These are phyloP conservation scores for Aspergillus nomiae DNA, from an alignment of 2,329 filamentous ascomycete genomes.

Conservation along the genomic window DNA sequence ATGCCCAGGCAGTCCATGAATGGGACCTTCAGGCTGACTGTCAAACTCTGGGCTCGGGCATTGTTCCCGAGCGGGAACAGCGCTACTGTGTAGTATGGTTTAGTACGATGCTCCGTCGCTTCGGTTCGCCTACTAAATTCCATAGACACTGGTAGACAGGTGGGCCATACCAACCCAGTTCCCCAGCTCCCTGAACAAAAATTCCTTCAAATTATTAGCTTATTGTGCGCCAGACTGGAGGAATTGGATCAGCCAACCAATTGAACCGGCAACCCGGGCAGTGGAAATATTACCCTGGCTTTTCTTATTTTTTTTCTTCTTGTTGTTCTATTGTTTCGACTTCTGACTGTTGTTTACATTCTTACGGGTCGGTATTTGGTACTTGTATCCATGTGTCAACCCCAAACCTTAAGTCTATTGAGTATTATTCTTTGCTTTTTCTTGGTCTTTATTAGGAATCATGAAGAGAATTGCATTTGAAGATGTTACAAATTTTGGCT, in stretches of 20 bases:
- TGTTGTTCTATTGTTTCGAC: neutral
- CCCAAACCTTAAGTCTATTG: neutral
- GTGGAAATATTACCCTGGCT: neutral
- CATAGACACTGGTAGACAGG: neutral
- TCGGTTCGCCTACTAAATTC: slow-evolving; percentile 9
- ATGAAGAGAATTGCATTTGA: neutral
- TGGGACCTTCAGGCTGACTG: neutral
- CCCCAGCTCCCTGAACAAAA: neutral
- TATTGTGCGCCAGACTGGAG: neutral
- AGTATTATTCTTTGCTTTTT: neutral
- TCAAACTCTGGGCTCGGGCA: slow-evolving; percentile 12
- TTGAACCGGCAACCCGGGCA: neutral
- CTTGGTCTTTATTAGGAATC: neutral
- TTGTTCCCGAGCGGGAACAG: slow-evolving; percentile 15
- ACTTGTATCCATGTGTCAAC: neutral
- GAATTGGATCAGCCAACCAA: neutral
- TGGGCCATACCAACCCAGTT: neutral
- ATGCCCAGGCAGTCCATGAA: neutral
- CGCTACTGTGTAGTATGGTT: slow-evolving; percentile 6
- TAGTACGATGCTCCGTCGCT: slow-evolving; percentile 6
- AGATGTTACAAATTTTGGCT: neutral
- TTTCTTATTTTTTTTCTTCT: neutral
- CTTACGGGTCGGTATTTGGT: neutral
- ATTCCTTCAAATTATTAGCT: neutral
- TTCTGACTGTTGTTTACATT: neutral